Base-by-base conservation (phyloP, 2,329 filamentous ascomycete species). In the Pseudocercospora vitis region DNA sequence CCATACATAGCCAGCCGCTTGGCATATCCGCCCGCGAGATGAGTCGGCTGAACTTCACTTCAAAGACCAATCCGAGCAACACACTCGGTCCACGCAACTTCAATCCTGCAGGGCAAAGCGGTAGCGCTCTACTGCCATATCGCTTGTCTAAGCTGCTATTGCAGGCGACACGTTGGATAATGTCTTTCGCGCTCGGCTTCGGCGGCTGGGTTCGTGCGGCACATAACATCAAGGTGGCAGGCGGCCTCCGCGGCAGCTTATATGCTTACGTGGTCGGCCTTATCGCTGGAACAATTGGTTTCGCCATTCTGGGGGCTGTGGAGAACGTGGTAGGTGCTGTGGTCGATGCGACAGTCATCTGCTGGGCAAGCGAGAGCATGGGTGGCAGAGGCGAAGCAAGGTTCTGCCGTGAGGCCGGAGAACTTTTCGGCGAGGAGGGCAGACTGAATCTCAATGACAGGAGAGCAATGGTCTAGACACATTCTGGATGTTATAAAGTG, bases 151-250 rank as follows among this genome's bases (percentile, higher is more conserved):
- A 96, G 71, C 80, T 97, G 23, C 81, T 99, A 6, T 82, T 99
- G 3, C 89, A 96, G 63, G 90, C 92, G 2, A 94, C 91, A 1
- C 84, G 92, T 14, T 88, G 92, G 68, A 88, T 96, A 66, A 95
- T 96, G 83, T 89, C 90, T 0, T 84, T 91, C 42, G 88, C 86
- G 0, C 81, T 99, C 24, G 92, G 92, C 0, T 95, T 97, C 73
- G 91, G 89, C 3, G 92, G 90, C n/a, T 99, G 94, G 94, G 89
- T 97, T 7, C 88, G 89, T 42, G 95, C 91, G 29, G 91, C 94
- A 8, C 85, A 89, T 58, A 86, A 88, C 71, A 77, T 96, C 3
- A 78, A 81, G 48, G 76, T 94, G 16, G 76, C 68, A 76, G 65
- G 68, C 45, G 64, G 71, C 52, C 44, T 45, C 24, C 83, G 83